Evolutionary conservation across 495 filamentous ascomycete species (phyloP).

Genomic region (Xylaria bambusicola): DNA sequence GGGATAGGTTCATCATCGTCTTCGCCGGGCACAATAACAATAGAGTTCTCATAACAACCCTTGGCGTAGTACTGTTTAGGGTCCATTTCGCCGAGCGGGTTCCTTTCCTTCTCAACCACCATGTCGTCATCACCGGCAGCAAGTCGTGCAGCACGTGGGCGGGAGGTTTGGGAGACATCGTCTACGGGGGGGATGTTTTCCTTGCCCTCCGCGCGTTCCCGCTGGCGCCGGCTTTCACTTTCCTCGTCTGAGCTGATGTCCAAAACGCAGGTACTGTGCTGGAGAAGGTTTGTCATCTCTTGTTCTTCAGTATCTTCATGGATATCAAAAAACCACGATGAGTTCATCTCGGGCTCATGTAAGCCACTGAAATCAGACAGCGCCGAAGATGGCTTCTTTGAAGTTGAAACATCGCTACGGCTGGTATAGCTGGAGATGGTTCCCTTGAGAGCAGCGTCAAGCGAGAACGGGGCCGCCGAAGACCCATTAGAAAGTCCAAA

Average conservation of each 20-base stretch:
- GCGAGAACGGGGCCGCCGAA: conserved; percentile 64
- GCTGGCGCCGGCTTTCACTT: conserved; percentile 52
- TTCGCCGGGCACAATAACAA: conserved; percentile 60
- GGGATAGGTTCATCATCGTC: conserved; percentile 45
- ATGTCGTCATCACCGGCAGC: conserved; percentile 39
- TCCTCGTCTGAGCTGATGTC: conserved; percentile 78
- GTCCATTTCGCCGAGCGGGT: conserved; percentile 69
- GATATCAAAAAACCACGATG: conserved; percentile 90
- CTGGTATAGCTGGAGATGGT: conserved; percentile 60
- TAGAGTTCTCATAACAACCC: conserved; percentile 63
- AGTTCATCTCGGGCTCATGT: conserved; percentile 51
- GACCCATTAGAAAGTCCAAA: conserved; percentile 39
- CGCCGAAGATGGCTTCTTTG: conserved; percentile 22
- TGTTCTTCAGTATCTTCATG: conserved; percentile 90
- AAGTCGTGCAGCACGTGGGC: conserved; percentile 24
- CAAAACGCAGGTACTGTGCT: conserved; percentile 81
- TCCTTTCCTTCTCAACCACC: conserved; percentile 56
- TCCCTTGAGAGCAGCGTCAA: conserved; percentile 74
- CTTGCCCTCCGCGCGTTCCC: conserved; percentile 65
- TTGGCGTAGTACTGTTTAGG: conserved; percentile 72
- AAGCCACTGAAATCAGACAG: conserved; percentile 20
- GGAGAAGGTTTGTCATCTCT: conserved; percentile 84
- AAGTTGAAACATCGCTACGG: conserved; percentile 25
- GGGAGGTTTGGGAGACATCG: conserved; percentile 54
- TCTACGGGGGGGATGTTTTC: conserved; percentile 86